Evolutionary conservation across 225 moss, liverwort and hornwort species (phyloP), one percentile per base, ranked within the genome.

Genomic region (Polytrichum formosum): DNA sequence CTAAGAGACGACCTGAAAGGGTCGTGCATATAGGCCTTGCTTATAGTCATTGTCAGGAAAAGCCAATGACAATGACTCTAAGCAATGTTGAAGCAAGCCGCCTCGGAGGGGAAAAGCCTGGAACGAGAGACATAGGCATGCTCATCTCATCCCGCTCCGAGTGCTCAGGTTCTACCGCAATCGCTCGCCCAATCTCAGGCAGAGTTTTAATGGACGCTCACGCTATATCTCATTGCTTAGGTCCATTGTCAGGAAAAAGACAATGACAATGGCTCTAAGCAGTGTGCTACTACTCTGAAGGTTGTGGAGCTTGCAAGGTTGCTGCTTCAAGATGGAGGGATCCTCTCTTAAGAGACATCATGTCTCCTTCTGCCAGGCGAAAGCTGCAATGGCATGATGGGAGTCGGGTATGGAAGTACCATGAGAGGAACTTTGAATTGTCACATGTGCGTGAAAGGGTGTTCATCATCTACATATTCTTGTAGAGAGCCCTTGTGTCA

Each of bases 31-130:
- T 67, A 84, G 82, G 87, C 87, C 73, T 88, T 88, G 87, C 87
- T 88, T 88, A 88, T 77, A 75, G 81, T 88, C 87, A 88, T 88
- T 88, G 87, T 88, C 87, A 88, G 87, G 87, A 88, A 88, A 88
- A 84, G 87, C 79, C 87, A 88, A 88, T 84, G 87, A 88, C 87
- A 88, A 88, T 88, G 87, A 88, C 87, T 88, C 84, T 88, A 88
- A 88, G 87, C 87, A 88, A 82, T 81, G 87, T 84, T 88, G 79
- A 81, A 84, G 82, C 84, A 69, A 68, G 75, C 61, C 80, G 77
- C 74, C 70, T 31, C 69, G 65, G 74, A 72, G 63, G 75, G 79
- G 70, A 54, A 67, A 73, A 60, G 31, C 63, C 56, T 61, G 72
- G n/a, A 46, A 46, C 46, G 46, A 64, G 3, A 26, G 30, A 72